Evolutionary conservation across 2,329 filamentous ascomycete species (phyloP).

Genomic region (Penicillium sp.): DNA sequence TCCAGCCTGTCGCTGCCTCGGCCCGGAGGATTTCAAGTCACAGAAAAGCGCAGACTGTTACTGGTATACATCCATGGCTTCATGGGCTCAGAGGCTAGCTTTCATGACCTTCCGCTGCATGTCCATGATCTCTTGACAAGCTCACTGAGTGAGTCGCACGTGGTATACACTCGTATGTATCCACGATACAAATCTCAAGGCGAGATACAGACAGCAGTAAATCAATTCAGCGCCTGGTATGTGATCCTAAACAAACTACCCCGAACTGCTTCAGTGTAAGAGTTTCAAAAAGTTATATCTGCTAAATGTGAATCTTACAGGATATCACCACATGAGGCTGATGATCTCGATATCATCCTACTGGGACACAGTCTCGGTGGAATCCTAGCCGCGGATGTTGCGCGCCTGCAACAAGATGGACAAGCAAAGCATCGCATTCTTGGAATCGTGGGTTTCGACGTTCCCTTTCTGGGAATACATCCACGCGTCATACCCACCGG

Average conservation of each 20-base stretch:
- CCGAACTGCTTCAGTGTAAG: neutral
- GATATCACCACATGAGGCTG: slow-evolving; percentile 73
- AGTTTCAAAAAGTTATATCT: neutral
- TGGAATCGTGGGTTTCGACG: slow-evolving; percentile 79
- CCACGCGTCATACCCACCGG: slow-evolving; percentile 83
- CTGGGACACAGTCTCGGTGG: slow-evolving; percentile 91
- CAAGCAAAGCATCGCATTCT: slow-evolving; percentile 67
- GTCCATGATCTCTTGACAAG: slow-evolving; percentile 72
- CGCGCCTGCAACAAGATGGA: slow-evolving; percentile 51
- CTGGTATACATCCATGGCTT: slow-evolving; percentile 88
- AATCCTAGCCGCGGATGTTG: slow-evolving; percentile 75
- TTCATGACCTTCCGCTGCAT: slow-evolving; percentile 83
- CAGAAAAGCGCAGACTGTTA: slow-evolving; percentile 57
- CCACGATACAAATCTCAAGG: slow-evolving; percentile 45
- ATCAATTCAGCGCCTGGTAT: slow-evolving; percentile 78
- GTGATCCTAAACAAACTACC: slow-evolving; percentile 9
- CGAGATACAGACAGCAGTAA: slow-evolving; percentile 63
- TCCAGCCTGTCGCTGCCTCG: slow-evolving; percentile 17
- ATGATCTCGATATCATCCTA: slow-evolving; percentile 74
- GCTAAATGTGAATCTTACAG: slow-evolving; percentile 32
- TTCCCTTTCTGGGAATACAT: slow-evolving; percentile 84
- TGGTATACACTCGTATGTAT: slow-evolving; percentile 74
- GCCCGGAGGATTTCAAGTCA: neutral
- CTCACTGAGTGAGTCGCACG: slow-evolving; percentile 68
- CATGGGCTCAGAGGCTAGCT: slow-evolving; percentile 83